phyloP scores from a whole-genome alignment of 306 rosid genomes.

The Spatholobus suberectus region DNA sequence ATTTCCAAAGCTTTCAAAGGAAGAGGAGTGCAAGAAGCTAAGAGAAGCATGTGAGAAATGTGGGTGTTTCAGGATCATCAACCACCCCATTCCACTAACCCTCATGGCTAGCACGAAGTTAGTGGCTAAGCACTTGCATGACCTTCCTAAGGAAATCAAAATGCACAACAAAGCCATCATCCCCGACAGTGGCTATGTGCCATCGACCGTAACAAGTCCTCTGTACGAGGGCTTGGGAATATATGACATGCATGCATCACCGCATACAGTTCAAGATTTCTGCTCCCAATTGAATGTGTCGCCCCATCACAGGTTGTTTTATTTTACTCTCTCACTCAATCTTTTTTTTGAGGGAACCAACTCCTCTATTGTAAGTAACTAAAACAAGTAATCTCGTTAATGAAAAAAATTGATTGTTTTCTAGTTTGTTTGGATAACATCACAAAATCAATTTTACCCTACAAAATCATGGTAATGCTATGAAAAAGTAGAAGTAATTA shows the following conservation, averaged over 20 bases:
- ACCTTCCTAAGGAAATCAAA: conserved; percentile 60
- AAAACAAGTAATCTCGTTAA: too few species aligned
- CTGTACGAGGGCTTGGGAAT: conserved; percentile 39
- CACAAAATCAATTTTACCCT: too few species aligned
- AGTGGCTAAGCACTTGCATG: conserved; percentile 39
- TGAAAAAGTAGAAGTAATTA: too few species aligned
- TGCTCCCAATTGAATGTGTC: conserved; percentile 44
- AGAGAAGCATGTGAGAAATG: conserved; percentile 57
- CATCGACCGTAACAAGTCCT: conserved; percentile 19
- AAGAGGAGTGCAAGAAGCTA: conserved; percentile 28
- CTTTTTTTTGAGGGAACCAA: too few species aligned
- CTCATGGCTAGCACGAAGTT: conserved; percentile 60
- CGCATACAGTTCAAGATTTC: conserved; percentile 35
- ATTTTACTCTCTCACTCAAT: background rate
- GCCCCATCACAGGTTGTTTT: conserved; percentile 42
- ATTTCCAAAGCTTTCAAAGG: conserved; percentile 37
- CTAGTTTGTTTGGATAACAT: too few species aligned
- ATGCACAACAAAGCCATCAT: conserved; percentile 42
- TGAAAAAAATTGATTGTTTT: too few species aligned
- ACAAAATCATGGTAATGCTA: too few species aligned
- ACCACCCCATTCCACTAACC: conserved; percentile 44
- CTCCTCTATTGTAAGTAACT: too few species aligned
- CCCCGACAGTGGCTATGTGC: conserved; percentile 48
- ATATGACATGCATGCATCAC: conserved; percentile 39
- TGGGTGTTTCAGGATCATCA: conserved; percentile 59